Base-by-base conservation (phyloP, 306 rosid species). In the Sechiopsis laciniata region DNA sequence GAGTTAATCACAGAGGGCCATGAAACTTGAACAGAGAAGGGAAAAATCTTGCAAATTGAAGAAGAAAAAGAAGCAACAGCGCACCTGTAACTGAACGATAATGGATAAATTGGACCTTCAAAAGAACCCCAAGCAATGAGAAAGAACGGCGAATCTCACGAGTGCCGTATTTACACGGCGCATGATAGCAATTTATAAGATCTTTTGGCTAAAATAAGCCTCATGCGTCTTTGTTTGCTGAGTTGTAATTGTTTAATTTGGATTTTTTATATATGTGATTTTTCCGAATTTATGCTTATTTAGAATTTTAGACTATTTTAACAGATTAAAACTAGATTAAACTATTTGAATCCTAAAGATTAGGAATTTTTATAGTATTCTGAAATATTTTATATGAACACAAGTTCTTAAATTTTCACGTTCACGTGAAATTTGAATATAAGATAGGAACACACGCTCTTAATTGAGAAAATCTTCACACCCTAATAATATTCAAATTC, bases 61-160 rank as follows among this genome's bases (percentile, higher is more conserved):
- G 72, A 71, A 51, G 57, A 56, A 37, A 66, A 80, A 61, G 37
- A 76, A 76, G 81, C 45, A 76, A 68, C 19, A 35, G 84, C 87
- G 84, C 87, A 85, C 80, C 83, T 87, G 90, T 45, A 77, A 84
- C 37, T 50, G 81, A 76, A 76, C 20, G 76, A 63, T 17, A 78
- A 75, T 78, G 87, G 81, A 81, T 78, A 78, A 20, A 76, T 80
- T 82, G 76, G 76, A 76, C 84, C 84, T 81, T 77, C 86, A 53
- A 76, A 84, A 81, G 60, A 85, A 72, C 80, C 75, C 58, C 37
- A 37, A 71, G 46, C 59, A 21, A 70, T 24, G 85, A 84, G 74
- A 73, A 67, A 72, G 76, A 26, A 66, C 74, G 67, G 59, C 48
- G 11, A 42, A 42, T 75, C 60, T 48, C 73, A 48, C 46, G 16